Base-by-base conservation (phyloP, 192 early-diverging fungal genomes). In the Gonapodya sp. region DNA sequence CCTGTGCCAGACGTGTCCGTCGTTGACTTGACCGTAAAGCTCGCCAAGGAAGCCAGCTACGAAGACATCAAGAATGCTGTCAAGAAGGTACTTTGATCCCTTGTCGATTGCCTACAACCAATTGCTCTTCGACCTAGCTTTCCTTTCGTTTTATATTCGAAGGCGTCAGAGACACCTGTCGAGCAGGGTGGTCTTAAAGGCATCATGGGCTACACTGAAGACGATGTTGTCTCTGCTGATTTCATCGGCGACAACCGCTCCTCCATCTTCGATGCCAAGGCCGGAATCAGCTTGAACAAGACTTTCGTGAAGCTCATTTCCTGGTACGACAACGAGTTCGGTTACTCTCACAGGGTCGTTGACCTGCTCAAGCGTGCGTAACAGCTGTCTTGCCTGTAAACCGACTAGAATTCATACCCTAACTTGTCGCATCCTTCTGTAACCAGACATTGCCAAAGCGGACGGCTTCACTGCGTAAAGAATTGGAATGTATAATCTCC, bases 231-330 rank as follows among this genome's bases (percentile, higher is more conserved):
- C 80, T 98, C 96, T 74, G 90, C 90, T 79, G 97, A 99, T 87
- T 99, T 99, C 83, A 86, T 95, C 87, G 94, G 94, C 78, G 96
- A 98, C 87, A 84, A 88, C 24, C 94, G 89, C 87, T 97, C 96
- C 34, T 94, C 92, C 85, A 95, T 97, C 87, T 96, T 97, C 83
- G 97, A 99, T 85, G 92, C 95, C 75, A 93, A 94, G 84, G 97
- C 96, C 82, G 96, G 96, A 82, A 98, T 99, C 83, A 91, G 93
- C 35, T 89, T 99, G 81, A 96, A 93, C 87, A 90, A 95, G 83
- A 93, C 90, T 84, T 99, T 98, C 88, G 95, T 98, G 90, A 99
- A 99, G 94, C 83, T 98, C 33, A 88, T 98, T 77, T 91, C 95
- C 36, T 97, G 94, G 93, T 97, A 85, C 78, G 75, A 83, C 80